These are phyloP conservation scores for Anthracocystis setariae DNA, from an alignment of 1,284 basidiomycete genomes.

Conservation along the genomic window DNA sequence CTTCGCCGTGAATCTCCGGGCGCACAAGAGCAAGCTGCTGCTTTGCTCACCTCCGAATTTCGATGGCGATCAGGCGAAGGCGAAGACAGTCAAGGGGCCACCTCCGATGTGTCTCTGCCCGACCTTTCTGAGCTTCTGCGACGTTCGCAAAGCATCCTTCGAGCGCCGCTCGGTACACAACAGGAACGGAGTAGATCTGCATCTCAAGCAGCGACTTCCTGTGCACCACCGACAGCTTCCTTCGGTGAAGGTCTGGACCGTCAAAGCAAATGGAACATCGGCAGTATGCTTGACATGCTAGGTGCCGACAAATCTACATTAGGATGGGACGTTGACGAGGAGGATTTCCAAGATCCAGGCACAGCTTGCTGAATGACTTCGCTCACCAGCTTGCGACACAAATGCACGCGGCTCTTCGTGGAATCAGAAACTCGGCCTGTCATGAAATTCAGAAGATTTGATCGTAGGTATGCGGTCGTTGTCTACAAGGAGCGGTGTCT, in stretches of 20 bases:
- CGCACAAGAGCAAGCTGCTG: conserved; percentile 31
- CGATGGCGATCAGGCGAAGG: background rate
- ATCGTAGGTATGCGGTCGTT: background rate
- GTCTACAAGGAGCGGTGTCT: background rate
- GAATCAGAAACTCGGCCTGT: background rate
- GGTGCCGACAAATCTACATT: conserved; percentile 44
- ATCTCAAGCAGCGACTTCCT: background rate
- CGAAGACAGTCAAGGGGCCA: conserved; percentile 29
- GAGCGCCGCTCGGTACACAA: conserved; percentile 1
- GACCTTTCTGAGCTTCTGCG: conserved; percentile 34
- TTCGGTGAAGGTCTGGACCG: conserved; percentile 17
- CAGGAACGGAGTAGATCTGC: conserved; percentile 3
- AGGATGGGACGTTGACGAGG: conserved; percentile 42
- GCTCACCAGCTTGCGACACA: no score
- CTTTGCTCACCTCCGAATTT: conserved; percentile 15
- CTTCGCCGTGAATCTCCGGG: conserved; percentile 20
- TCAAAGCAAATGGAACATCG: conserved; percentile 49
- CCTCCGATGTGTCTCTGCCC: conserved; percentile 29
- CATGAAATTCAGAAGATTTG: background rate
- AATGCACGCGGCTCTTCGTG: no score
- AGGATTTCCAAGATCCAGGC: conserved; percentile 25
- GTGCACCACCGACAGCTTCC: background rate
- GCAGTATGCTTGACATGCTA: conserved; percentile 51
- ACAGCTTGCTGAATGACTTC: background rate
- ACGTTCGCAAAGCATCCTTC: conserved; percentile 17